A percentile compares a stretch with the other conserved stretches of the same genome.
Evolutionary conservation across 768 basidiomycete genomes (phyloP).

Genomic region (Thelephora ganbajun): DNA sequence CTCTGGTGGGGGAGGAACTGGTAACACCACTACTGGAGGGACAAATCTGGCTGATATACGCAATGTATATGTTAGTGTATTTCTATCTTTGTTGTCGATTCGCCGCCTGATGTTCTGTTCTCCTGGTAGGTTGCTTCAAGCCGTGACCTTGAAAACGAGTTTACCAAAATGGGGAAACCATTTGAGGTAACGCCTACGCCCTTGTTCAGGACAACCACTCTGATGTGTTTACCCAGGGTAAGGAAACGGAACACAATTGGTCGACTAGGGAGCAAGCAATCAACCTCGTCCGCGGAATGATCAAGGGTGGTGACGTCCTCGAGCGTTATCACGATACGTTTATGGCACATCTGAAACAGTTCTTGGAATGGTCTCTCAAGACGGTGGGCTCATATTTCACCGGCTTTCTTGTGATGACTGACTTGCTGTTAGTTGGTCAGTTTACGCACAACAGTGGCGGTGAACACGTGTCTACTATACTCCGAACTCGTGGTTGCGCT

Average conservation of each 20-base stretch:
- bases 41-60: not conserved
- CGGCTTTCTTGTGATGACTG: conserved; percentile 3
- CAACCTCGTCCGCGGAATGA: conserved; percentile 73
- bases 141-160: conserved; percentile 77
- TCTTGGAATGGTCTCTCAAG: conserved; percentile 75
- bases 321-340: conserved; percentile 63
- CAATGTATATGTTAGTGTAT: not conserved
- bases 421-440: conserved; percentile 50
- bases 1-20: conserved; percentile 11
- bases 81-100: not conserved
- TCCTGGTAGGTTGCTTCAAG: conserved; percentile 60
- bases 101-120: conserved; percentile 1
- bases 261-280: conserved; percentile 64
- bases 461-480: conserved; percentile 68
- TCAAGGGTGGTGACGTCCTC: conserved; percentile 67
- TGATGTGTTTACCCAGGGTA: conserved; percentile 44
- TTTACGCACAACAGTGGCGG: conserved; percentile 81
- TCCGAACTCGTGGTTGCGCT: conserved; percentile 57
- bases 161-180: conserved; percentile 57
- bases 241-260: conserved; percentile 97
- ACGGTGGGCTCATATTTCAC: conserved; percentile 37
- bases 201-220: not conserved
- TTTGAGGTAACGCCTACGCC: conserved; percentile 49
- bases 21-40: not conserved
- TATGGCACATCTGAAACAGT: conserved; percentile 58